Evolutionary conservation across 2,329 filamentous ascomycete species (phyloP), one percentile per base, ranked within the genome.

Genomic region (Drechslerella dactyloides): DNA sequence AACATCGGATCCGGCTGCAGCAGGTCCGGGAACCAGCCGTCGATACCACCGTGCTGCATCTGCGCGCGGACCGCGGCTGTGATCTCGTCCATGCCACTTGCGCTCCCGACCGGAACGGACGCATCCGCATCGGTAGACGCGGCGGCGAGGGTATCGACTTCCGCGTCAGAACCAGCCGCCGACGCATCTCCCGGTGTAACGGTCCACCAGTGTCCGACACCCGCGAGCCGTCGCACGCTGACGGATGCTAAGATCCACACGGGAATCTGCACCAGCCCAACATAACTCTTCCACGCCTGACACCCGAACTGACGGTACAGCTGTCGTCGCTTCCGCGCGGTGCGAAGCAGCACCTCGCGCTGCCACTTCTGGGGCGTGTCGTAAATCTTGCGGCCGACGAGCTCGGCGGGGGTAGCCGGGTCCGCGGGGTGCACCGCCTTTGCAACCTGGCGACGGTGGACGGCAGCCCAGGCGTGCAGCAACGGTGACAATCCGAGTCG

Each of bases 241-340:
- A 75, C 51, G 2, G 70, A 74, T 13, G 69, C 74, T 17, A 59
- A n/a, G 35, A 76, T 62, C 75, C 75, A 76, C 2, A 76, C 72
- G 0, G 75, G 75, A 1, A 76, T 54, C 60, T 76, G 75, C 44
- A 73, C 50, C 11, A 75, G 42, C 23, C 74, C 74, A 5, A 75
- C 64, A 10, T 73, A 73, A 3, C 65, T 50, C 53, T 76, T 76
- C 75, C 75, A 76, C 11, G 60, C 59, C 44, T 75, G 73, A 42
- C 74, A 75, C 0, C 73, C 74, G 23, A 75, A 75, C 1, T 70
- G 33, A 11, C 53, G 60, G 52, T 68, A 75, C 19, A 76, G 27
- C 46, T 76, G 72, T 27, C 52, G 58, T 4, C 75, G 56, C 35
- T 75, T 75, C 7, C 23, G 37, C 13, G 42, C 48, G 8, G 74